Percentiles rank a stretch among this genome's conserved stretches.
These are phyloP conservation scores for Penicillium sp. DNA, from an alignment of 2,329 filamentous ascomycete species.

Conservation along the genomic window DNA sequence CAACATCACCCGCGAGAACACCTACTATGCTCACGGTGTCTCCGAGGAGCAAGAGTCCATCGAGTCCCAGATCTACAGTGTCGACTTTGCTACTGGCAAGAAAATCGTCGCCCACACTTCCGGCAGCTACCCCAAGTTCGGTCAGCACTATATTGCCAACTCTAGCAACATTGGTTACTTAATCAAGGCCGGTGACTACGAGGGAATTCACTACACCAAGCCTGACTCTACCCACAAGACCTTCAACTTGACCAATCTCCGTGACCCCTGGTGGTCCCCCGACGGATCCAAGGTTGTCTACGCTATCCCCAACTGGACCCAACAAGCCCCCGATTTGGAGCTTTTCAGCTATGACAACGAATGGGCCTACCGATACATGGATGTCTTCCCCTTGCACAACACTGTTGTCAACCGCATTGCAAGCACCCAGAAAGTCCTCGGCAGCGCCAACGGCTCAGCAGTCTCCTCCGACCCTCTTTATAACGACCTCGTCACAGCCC, in stretches of 20 bases:
- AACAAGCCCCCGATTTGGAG: conserved; percentile 31
- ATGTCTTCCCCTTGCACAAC: conserved; percentile 41
- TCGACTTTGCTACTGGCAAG: conserved; percentile 43
- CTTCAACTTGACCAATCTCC: conserved; percentile 16
- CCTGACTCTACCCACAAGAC: conserved; percentile 12
- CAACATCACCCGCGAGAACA: conserved; percentile 40
- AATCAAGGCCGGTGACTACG: conserved; percentile 22
- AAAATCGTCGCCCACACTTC: conserved; percentile 30
- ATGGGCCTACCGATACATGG: conserved; percentile 47
- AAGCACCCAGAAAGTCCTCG: conserved; percentile 38
- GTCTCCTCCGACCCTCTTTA: conserved; percentile 29
- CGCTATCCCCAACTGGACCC: conserved; percentile 26
- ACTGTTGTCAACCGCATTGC: conserved; percentile 25
- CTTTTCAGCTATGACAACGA: conserved; percentile 43
- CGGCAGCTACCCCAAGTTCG: conserved; percentile 32
- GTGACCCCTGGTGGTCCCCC: conserved; percentile 36
- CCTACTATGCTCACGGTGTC: conserved; percentile 39
- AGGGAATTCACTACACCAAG: conserved; percentile 34
- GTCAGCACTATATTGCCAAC: conserved; percentile 33
- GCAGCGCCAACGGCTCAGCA: conserved; percentile 25
- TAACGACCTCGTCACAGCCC: conserved; percentile 20
- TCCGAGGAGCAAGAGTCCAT: conserved; percentile 12
- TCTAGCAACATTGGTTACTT: conserved; percentile 25
- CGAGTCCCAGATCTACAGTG: conserved; percentile 26
- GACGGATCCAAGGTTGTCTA: conserved; percentile 32